phyloP scores from a whole-genome alignment of 2,329 filamentous ascomycete genomes.

The Diaporthe sp. region DNA sequence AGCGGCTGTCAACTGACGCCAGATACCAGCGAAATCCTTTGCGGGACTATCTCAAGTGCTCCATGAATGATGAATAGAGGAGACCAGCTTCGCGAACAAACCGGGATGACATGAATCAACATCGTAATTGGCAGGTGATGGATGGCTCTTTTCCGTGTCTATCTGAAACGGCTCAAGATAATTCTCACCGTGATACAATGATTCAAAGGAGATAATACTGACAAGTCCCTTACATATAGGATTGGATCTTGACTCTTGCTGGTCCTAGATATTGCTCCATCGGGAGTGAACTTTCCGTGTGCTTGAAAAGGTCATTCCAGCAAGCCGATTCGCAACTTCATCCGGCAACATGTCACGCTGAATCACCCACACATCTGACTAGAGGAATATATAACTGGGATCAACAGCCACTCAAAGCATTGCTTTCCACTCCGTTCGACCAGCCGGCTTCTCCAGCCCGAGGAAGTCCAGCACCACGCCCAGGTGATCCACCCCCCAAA shows the following conservation, averaged over 20 bases:
- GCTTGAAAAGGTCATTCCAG: not conserved
- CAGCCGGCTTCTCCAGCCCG: slow-evolving; percentile 41
- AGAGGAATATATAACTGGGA: not conserved
- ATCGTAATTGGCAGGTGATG: not conserved
- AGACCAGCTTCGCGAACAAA: not conserved
- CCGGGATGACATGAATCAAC: not conserved
- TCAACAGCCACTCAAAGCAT: slow-evolving; percentile 40
- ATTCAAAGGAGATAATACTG: not conserved
- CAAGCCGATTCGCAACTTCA: not conserved
- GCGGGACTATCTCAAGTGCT: not conserved
- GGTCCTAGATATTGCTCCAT: not conserved
- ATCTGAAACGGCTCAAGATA: not conserved
- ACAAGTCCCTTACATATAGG: not conserved
- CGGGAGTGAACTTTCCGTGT: not conserved
- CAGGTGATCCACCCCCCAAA: slow-evolving; percentile 53
- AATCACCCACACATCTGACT: not conserved
- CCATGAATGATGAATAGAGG: not conserved
- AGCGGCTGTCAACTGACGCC: not conserved
- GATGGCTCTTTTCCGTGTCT: not conserved
- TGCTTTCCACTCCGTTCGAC: slow-evolving; percentile 45
- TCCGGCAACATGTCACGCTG: too few species aligned
- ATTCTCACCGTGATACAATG: not conserved
- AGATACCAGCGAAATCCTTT: not conserved
- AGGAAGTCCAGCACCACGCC: slow-evolving; percentile 49
- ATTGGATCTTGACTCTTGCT: not conserved